Evolutionary conservation across 805 yeast species (phyloP), one percentile per base, ranked within the genome.

Genomic region (Scheffersomyces lignosus): DNA sequence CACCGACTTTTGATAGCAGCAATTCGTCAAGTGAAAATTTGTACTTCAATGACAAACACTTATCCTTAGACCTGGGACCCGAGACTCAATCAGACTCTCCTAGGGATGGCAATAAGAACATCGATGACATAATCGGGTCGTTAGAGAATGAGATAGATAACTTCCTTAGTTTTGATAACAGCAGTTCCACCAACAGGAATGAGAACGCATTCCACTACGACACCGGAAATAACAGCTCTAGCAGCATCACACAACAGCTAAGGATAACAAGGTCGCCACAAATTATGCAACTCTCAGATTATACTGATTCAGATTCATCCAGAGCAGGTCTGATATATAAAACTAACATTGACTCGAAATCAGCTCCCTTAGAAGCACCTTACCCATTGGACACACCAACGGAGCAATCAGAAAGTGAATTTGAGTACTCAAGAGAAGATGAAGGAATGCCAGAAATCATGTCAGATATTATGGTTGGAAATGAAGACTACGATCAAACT

Each of bases 81-180:
- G 9, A 20, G 24, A 20, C 24, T 10, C 9, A 20, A 7, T 20
- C 24, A 7, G 10, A 10, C 24, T 20, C 24, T 20, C 24, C 24
- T 20, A 13, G n/a, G 15, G 30, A 26, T 12, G 2, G 18, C 15
- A 26, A 38, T 15, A 31, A 34, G 2, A 38, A 43, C 13, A 31
- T 52, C 31, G 38, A 43, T 25, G 61, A 58, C 38, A 31, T 58
- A 23, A 56, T 58, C 18, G 57, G 44, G 5, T 39, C 52, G 15
- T 35, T 58, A 17, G 59, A 56, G 23, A 33, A 36, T 12, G 61
- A 58, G 33, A 54, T 58, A 24, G 58, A 46, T 33, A 47, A 44
- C 25, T 45, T 54, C 22, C 27, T 31, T 13, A 30, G 31, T 17
- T 35, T 35, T 14, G 25, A 30, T 10, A 31, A 29, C 24, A 20